phyloP scores from a whole-genome alignment of 2,329 filamentous ascomycete genomes.

The Fusarium sp. region DNA sequence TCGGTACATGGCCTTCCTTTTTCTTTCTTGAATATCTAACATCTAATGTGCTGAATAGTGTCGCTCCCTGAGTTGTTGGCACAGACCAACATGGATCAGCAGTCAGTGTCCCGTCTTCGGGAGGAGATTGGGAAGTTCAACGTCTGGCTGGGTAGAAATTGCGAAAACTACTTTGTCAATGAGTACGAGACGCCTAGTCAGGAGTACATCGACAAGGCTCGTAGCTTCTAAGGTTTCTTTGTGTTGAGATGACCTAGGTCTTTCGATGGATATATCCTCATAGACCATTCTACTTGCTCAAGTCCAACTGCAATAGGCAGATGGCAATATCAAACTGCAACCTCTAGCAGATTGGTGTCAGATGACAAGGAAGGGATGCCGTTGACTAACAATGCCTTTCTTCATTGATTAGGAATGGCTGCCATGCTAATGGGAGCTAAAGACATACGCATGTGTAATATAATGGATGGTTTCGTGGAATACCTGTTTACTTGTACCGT shows the following conservation, averaged over 20 bases:
- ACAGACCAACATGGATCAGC: slow-evolving; percentile 97
- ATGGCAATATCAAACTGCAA: neutral
- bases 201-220: slow-evolving; percentile 76
- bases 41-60: slow-evolving; percentile 60
- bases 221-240: slow-evolving; percentile 50
- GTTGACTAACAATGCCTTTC: slow-evolving; percentile 2
- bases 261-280: neutral
- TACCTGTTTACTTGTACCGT: slow-evolving; percentile 20
- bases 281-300: neutral
- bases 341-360: neutral
- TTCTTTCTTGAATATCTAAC: neutral
- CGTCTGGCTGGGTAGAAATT: slow-evolving; percentile 82
- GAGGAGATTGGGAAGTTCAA: slow-evolving; percentile 90
- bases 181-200: slow-evolving; percentile 78
- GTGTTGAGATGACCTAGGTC: neutral
- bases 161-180: slow-evolving; percentile 77
- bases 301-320: neutral
- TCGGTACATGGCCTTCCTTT: slow-evolving; percentile 68
- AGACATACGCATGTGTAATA: slow-evolving; percentile 32
- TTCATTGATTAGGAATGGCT: slow-evolving; percentile 5
- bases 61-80: slow-evolving; percentile 92
- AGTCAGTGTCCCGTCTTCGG: slow-evolving; percentile 85
- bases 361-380: neutral
- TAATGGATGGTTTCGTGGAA: slow-evolving; percentile 26
- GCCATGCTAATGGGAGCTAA: slow-evolving; percentile 14